Evolutionary conservation across 441 rosid species (phyloP), one percentile per base, ranked within the genome.

Genomic region (Flueggea neowawraea): DNA sequence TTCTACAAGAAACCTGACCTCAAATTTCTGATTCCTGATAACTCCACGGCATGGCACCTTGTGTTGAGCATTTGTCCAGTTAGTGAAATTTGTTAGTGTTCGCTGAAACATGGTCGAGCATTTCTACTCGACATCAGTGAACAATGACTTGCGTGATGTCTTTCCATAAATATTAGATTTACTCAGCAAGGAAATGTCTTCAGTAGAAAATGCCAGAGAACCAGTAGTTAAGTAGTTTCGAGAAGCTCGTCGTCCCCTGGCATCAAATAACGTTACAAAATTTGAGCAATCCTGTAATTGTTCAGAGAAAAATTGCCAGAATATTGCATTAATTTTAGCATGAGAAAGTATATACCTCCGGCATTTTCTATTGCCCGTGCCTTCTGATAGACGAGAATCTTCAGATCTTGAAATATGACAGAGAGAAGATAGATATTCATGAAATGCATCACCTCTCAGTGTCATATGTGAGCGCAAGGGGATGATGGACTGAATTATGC

Each of bases 381-480:
- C 73, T 56, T 66, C 72, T 3, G 88, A 76, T 65, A 81, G 49
- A 56, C 84, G 87, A 60, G 83, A 81, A 62, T 84, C 68, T 79
- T 85, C 90, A 12, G 84, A 77, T 78, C 85, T 84, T 61, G 95
- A 82, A 59, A 95, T 91, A 69, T 66, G 64, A 49, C 83, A 66
- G 65, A 95, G 68, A 50, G 83, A 82, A 61, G 97, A 88, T 65
- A 82, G 69, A 67, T 91, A 95, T 66, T 95, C 98, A 49, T 82
- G 78, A 55, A 81, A 81, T 55, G 88, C 80, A 61, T 56, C 56
- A 57, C 91, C 96, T 79, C 80, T 86, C 68, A 87, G 60, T n/a
- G 80, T 64, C 78, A 75, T 67, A 70, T 65, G 73, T 63, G 79
- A 77, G 76, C 86, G 82, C 54, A 70, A 58, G 39, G 94, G 97